Conservation (phyloP, 169 alveolate species). For the Amoebophrya sp. region DNA sequence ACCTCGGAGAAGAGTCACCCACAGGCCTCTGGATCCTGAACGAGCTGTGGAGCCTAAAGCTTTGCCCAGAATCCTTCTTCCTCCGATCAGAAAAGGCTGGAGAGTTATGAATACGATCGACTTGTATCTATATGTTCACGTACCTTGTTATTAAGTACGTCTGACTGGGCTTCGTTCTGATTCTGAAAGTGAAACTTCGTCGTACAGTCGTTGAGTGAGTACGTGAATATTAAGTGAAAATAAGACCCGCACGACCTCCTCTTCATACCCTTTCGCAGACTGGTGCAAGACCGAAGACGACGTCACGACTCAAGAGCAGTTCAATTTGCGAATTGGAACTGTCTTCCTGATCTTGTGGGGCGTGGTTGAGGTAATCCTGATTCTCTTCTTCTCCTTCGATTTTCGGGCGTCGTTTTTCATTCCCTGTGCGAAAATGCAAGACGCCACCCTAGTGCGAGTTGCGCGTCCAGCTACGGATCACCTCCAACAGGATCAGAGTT, state of each 20-base stretch:
- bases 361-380: background rate
- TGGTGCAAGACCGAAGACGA: background rate
- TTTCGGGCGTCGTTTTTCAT: background rate
- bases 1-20: background rate
- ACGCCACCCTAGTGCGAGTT: no score
- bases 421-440: background rate
- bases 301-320: background rate
- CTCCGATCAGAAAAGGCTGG: background rate
- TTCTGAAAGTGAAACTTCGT: no score
- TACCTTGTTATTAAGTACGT: no score
- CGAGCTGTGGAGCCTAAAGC: background rate
- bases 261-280: no score
- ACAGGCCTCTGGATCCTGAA: background rate
- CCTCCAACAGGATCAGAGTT: no score
- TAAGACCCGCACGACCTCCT: no score
- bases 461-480: no score
- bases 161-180: no score
- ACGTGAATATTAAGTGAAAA: no score
- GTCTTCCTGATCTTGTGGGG: background rate
- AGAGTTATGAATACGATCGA: no score
- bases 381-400: background rate
- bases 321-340: background rate
- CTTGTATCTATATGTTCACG: no score
- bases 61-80: background rate
- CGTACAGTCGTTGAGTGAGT: no score